Evolutionary conservation across 345 rosid genomes (phyloP).

Genomic region (Alliaria petiolata): DNA sequence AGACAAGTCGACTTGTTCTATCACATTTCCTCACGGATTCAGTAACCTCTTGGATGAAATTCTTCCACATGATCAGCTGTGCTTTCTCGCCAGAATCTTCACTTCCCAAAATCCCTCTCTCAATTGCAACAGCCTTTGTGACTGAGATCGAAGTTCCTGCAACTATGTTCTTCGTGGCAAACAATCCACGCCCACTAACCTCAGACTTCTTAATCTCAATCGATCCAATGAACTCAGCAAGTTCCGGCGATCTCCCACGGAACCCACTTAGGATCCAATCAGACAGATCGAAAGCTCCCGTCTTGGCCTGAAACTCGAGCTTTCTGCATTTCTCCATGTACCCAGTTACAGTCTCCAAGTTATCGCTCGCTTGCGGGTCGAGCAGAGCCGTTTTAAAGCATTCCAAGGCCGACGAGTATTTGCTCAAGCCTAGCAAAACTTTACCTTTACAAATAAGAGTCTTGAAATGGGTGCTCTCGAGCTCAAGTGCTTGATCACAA

Average conservation of each 20-base stretch:
- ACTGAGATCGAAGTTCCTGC: constrained; percentile 57
- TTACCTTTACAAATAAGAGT: constrained; percentile 80
- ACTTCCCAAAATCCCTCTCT: constrained; percentile 66
- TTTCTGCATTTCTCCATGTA: constrained; percentile 70
- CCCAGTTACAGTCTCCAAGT: constrained; percentile 47
- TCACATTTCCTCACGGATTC: constrained; percentile 42
- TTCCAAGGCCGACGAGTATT: constrained; percentile 60
- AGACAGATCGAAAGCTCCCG: constrained; percentile 76
- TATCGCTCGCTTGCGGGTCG: constrained; percentile 52
- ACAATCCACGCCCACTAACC: constrained; percentile 77
- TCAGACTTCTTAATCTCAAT: constrained; percentile 56
- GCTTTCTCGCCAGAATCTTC: constrained; percentile 53
- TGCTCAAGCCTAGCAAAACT: constrained; percentile 56
- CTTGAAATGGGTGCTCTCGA: constrained; percentile 72
- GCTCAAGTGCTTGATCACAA: constrained; percentile 57
- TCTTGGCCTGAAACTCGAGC: constrained; percentile 64
- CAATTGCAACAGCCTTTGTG: constrained; percentile 65
- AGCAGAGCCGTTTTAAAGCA: constrained; percentile 60
- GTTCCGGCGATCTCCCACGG: constrained; percentile 57
- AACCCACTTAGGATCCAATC: constrained; percentile 74
- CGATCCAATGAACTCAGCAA: constrained; percentile 68
- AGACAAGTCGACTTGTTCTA: constrained; percentile 41
- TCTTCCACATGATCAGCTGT: constrained; percentile 86
- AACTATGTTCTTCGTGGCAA: constrained; percentile 62
- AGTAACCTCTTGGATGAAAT: constrained; percentile 50